Conservation (phyloP, 495 filamentous ascomycete genomes). For the Neurospora sp. region DNA sequence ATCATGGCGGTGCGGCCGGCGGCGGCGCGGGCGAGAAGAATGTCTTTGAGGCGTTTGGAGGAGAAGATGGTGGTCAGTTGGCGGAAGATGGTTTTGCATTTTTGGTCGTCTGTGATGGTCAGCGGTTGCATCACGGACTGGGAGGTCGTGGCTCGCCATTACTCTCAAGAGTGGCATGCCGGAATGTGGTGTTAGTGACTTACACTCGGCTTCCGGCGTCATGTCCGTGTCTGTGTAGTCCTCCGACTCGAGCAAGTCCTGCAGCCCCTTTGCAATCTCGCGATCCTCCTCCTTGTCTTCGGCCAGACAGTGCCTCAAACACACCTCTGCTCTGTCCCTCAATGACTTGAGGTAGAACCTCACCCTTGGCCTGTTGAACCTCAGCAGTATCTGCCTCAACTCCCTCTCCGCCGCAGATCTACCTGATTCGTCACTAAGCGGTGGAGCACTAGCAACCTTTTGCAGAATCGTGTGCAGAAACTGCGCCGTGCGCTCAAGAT, state of each 20-base stretch:
- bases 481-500: neutral
- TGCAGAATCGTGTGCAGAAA: neutral
- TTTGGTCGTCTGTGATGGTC: neutral
- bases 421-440: neutral
- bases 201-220: neutral
- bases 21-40: neutral
- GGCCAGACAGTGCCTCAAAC: neutral
- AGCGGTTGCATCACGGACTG: neutral
- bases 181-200: neutral
- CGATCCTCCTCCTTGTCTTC: neutral
- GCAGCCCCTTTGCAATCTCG: neutral
- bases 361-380: neutral
- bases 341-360: neutral
- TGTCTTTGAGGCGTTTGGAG: neutral
- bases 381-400: neutral
- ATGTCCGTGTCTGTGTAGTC: neutral
- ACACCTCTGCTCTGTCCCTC: fast-evolving
- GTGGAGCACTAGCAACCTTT: neutral
- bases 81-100: neutral
- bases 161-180: no score
- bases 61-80: neutral
- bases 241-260: neutral
- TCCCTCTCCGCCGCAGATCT: neutral
- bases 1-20: neutral
- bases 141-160: no score